A percentile compares a stretch with the other conserved stretches of the same genome.
These are phyloP conservation scores for Juncus inflexus DNA, from an alignment of 176 grass and related monocot species.

Conservation along the genomic window DNA sequence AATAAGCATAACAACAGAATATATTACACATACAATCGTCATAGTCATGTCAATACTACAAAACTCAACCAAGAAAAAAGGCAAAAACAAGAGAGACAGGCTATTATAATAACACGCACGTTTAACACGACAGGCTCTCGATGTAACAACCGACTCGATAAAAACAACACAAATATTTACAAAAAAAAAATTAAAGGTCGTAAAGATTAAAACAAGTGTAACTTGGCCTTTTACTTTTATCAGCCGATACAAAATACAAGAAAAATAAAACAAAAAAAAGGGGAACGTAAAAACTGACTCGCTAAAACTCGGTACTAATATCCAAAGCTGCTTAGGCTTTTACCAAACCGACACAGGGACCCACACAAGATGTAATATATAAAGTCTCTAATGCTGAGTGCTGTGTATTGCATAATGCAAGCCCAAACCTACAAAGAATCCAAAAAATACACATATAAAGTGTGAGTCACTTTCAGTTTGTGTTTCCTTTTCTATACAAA, in stretches of 20 bases:
- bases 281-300: background rate
- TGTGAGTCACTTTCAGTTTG: slow-evolving; percentile 2
- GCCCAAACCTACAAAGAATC: slow-evolving; percentile 19
- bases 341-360: slow-evolving; percentile 16
- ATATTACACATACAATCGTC: slow-evolving; percentile 21
- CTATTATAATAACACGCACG: slow-evolving; percentile 1
- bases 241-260: slow-evolving; percentile 25
- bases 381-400: slow-evolving; percentile 3
- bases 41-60: slow-evolving; percentile 17
- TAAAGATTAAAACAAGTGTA: background rate
- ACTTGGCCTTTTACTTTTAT: slow-evolving; percentile 25
- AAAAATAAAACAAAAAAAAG: slow-evolving; percentile 16
- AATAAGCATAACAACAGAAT: slow-evolving; percentile 1
- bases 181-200: slow-evolving; percentile 14
- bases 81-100: too few species aligned
- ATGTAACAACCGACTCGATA: slow-evolving; percentile 24
- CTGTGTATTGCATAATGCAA: background rate
- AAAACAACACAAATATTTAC: slow-evolving; percentile 30
- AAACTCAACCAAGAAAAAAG: slow-evolving; percentile 20
- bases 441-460: slow-evolving; percentile 2
- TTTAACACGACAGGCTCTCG: slow-evolving; percentile 11
- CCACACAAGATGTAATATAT: background rate
- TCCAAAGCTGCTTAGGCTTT: slow-evolving; percentile 18
- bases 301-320: slow-evolving; percentile 1
- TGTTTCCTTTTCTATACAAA: background rate